A percentile compares a stretch with the other conserved stretches of the same genome.
These are phyloP conservation scores for Mortierella sp. DNA, from an alignment of 371 early-diverging fungal species.

Conservation along the genomic window DNA sequence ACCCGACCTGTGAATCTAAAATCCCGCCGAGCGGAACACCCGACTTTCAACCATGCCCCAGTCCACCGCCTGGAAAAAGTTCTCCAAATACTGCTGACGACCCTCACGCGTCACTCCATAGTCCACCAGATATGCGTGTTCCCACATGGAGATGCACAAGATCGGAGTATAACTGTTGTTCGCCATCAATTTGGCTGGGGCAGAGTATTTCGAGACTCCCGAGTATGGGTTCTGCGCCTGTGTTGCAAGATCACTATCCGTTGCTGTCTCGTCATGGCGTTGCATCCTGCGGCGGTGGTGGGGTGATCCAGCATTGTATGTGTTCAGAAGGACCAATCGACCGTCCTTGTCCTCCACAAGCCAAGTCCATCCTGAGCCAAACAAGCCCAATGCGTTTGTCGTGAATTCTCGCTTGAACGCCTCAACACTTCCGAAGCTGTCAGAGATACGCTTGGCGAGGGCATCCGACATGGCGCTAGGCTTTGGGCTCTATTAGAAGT, in stretches of 20 bases:
- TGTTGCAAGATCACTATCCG: constrained; percentile 30
- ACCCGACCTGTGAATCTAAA: no score
- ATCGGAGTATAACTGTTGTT: constrained; percentile 56
- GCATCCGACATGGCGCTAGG: constrained; percentile 36
- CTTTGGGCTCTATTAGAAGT: constrained; percentile 17
- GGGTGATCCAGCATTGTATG: constrained; percentile 62
- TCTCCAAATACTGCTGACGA: constrained; percentile 57
- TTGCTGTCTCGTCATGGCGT: constrained; percentile 47
- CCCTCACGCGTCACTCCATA: constrained; percentile 61
- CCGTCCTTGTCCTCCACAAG: constrained; percentile 63
- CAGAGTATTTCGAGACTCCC: constrained; percentile 43
- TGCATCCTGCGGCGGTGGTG: constrained; percentile 54
- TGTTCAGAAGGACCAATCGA: constrained; percentile 63
- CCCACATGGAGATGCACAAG: constrained; percentile 71
- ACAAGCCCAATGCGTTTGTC: constrained; percentile 61
- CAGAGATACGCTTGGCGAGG: constrained; percentile 32
- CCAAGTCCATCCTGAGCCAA: constrained; percentile 77
- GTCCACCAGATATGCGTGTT: constrained; percentile 68
- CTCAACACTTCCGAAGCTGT: constrained; percentile 59
- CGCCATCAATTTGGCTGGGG: constrained; percentile 36
- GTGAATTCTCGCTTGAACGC: constrained; percentile 62
- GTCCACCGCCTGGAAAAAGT: constrained; percentile 68
- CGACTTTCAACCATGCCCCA: constrained; percentile 57
- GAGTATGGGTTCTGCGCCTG: constrained; percentile 44
- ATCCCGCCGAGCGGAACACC: constrained; percentile 46